These are phyloP conservation scores for Pythium insidiosum DNA, from an alignment of 352 stramenopile genomes.

Conservation along the genomic window DNA sequence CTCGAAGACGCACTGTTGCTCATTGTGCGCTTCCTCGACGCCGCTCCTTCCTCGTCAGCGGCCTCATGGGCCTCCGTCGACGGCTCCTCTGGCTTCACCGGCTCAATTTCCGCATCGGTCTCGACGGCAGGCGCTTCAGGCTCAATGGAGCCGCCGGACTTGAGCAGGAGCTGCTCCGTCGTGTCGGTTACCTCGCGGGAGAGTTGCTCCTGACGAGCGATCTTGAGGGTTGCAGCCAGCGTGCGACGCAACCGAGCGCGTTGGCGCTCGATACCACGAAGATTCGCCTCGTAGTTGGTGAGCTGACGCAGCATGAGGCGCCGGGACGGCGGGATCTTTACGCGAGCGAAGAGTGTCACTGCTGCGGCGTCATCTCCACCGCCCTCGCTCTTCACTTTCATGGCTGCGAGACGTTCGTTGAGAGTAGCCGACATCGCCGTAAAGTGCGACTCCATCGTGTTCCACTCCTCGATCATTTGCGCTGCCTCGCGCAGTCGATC, in stretches of 20 bases:
- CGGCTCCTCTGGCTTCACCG: constrained; percentile 9
- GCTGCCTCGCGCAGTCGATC: constrained; percentile 60
- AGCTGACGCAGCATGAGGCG: constrained; percentile 68
- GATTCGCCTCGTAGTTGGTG: constrained; percentile 52
- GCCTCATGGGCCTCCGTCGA: too few species aligned
- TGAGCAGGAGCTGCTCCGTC: constrained; percentile 43
- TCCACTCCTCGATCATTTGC: constrained; percentile 59
- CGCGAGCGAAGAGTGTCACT: constrained; percentile 37
- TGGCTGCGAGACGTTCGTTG: constrained; percentile 23
- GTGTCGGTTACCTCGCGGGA: constrained; percentile 41
- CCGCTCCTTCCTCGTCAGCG: constrained; percentile 1
- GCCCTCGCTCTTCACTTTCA: constrained; percentile 27
- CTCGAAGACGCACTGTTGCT: too few species aligned
- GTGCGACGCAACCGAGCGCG: constrained; percentile 41
- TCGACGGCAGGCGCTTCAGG: constrained; percentile 17
- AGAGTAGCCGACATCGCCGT: constrained; percentile 49
- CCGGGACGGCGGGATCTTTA: constrained; percentile 55
- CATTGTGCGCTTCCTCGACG: too few species aligned
- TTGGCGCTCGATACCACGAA: constrained; percentile 35
- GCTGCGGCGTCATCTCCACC: constrained; percentile 6
- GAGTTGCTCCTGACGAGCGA: constrained; percentile 49
- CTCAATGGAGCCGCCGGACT: constrained; percentile 38
- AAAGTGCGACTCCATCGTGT: constrained; percentile 65
- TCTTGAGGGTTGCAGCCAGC: constrained; percentile 44
- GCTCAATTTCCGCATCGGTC: constrained; percentile 26